Evolutionary conservation across 176 grass and related monocot genomes (phyloP), one percentile per base, ranked within the genome.

Genomic region (Cenchrus americanus): DNA sequence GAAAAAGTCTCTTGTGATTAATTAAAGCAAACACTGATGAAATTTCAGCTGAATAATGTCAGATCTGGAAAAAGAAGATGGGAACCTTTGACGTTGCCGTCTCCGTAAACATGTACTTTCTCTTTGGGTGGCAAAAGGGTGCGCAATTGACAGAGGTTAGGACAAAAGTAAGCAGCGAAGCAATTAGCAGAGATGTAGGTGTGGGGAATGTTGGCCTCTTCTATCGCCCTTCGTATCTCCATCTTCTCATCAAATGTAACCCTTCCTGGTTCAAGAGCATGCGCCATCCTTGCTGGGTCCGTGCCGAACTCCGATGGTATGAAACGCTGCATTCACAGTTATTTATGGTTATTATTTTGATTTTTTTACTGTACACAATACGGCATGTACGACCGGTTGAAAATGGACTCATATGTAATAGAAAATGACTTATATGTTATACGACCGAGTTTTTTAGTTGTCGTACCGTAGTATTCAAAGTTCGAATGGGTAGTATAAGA

Each of bases 241-340:
- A 90, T 90, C 75, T 97, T 94, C 0, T 88, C 82, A 0, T 49
- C 69, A 22, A 97, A 94, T 12, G 79, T 0, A 67, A 61, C 14
- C 32, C 72, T 88, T 10, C 91, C 91, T 1, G 87, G 91, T 64
- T 77, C 88, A 44, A 90, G 77, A n/a, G 94, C 89, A 22, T 92
- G 53, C 0, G 8, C 66, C 94, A 97, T 91, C 26, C 78, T 84
- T 1, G 77, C 71, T 8, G 88, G 87, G 62, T 97, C 91, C 59
- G 80, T 76, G 10, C 91, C 94, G 1, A 94, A 97, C 48, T 97
- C 89, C 2, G 94, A 97, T 4, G 91, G 94, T 44, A 94, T 6
- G 71, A 86, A 97, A 37, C 85, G 77, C 87, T 94, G 87, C 51
- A 15, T 19, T 2, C 0, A 67, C 7, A 73, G 19, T 41, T 23